Conservation (phyloP, 1,139 yeast genomes). For the Yamadazyma atmosphaerica region DNA sequence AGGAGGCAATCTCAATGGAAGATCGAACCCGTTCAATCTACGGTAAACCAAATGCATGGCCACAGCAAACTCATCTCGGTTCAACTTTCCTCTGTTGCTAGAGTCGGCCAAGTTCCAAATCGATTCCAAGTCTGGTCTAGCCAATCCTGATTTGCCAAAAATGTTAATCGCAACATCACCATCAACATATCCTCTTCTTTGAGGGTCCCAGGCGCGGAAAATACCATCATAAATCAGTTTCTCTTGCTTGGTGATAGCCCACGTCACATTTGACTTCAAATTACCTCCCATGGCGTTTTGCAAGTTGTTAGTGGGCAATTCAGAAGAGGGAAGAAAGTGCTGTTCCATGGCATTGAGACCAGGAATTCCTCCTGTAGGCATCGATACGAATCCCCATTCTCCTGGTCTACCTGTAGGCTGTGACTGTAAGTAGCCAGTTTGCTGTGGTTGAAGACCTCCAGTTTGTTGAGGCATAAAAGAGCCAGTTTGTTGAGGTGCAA, state of each 20-base stretch:
- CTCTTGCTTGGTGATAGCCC: conserved; percentile 87
- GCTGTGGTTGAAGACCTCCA: conserved; percentile 42
- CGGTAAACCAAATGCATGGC: conserved; percentile 84
- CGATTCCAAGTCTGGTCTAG: conserved; percentile 79
- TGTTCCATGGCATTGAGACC: conserved; percentile 74
- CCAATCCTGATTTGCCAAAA: conserved; percentile 86
- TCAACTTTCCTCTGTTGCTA: conserved; percentile 69
- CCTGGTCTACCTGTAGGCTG: conserved; percentile 78
- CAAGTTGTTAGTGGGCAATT: conserved; percentile 41
- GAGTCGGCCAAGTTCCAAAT: conserved; percentile 86
- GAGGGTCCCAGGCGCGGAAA: conserved; percentile 82
- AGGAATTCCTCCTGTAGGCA: conserved; percentile 73
- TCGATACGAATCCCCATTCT: conserved; percentile 78
- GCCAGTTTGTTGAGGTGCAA: conserved; percentile 29
- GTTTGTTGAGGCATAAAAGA: conserved; percentile 33
- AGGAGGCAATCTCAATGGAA: conserved; percentile 73
- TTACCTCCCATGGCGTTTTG: conserved; percentile 55
- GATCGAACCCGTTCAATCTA: conserved; percentile 67
- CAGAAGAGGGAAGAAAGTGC: conserved; percentile 70
- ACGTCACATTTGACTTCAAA: conserved; percentile 51
- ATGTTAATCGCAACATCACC: conserved; percentile 85
- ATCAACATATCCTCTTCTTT: conserved; percentile 65
- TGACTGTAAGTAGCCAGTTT: conserved; percentile 42
- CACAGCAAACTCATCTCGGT: conserved; percentile 76
- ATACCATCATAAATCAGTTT: conserved; percentile 84